Percentiles rank a stretch among this genome's conserved stretches.
These are phyloP conservation scores for Gossypium rotundifolium DNA, from an alignment of 345 rosid species.

Conservation along the genomic window DNA sequence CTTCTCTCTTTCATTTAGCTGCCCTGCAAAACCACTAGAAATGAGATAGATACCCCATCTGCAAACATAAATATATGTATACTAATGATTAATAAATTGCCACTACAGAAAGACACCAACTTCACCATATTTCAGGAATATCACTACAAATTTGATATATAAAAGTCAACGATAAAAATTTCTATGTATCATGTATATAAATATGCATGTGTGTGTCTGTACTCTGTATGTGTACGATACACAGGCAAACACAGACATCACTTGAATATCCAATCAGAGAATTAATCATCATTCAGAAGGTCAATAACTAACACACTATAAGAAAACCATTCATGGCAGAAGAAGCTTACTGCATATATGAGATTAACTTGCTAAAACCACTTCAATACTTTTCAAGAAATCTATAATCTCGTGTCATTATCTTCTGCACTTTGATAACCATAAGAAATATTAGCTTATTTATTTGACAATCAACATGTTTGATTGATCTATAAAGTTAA, in stretches of 20 bases:
- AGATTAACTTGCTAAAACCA: not conserved
- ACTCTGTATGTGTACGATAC: not conserved
- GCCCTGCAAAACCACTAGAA: constrained; percentile 33
- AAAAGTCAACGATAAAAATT: not conserved
- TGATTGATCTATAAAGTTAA: not conserved
- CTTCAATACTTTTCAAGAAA: not conserved
- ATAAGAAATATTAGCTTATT: not conserved
- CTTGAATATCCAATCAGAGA: not conserved
- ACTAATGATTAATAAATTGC: not conserved
- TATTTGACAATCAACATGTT: not conserved
- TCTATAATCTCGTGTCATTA: not conserved
- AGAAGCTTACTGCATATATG: not conserved
- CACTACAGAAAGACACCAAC: not conserved
- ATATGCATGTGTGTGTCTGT: not conserved
- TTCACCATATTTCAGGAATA: not conserved
- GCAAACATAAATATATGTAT: not conserved
- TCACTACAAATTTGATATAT: not conserved
- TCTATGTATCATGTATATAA: not conserved
- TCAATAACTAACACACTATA: not conserved
- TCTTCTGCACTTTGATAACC: not conserved
- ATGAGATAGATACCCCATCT: not conserved
- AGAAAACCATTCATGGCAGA: not conserved
- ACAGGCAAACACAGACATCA: not conserved
- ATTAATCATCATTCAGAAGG: not conserved
- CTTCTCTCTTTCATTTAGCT: constrained; percentile 32